Conservation (phyloP, 2,329 filamentous ascomycete genomes). For the Nothophoma quercina region DNA sequence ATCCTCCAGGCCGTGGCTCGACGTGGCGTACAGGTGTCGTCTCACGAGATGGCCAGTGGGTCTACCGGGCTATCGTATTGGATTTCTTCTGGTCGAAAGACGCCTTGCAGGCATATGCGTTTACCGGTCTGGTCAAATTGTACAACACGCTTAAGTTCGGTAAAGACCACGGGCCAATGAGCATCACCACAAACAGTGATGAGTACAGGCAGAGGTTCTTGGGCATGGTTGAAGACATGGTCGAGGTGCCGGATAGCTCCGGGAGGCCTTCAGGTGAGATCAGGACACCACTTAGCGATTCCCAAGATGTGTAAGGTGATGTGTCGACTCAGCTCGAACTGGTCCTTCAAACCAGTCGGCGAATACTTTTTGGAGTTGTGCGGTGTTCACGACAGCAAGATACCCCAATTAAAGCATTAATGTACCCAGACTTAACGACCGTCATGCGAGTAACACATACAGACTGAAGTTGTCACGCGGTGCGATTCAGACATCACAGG, state of each 20-base stretch:
- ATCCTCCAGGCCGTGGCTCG: slow-evolving; percentile 42
- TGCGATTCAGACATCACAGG: neutral
- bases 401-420: neutral
- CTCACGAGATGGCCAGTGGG: slow-evolving; percentile 69
- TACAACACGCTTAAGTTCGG: slow-evolving; percentile 65
- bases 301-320: slow-evolving; percentile 15
- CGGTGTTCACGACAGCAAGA: neutral
- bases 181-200: slow-evolving; percentile 71
- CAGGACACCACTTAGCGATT: slow-evolving; percentile 24
- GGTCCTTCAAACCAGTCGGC: too few relatives aligned
- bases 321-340: neutral
- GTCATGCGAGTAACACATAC: neutral
- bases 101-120: slow-evolving; percentile 68
- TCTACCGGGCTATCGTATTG: slow-evolving; percentile 72
- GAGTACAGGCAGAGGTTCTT: slow-evolving; percentile 71
- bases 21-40: slow-evolving; percentile 69
- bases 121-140: slow-evolving; percentile 70
- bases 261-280: slow-evolving; percentile 42
- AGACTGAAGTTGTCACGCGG: neutral
- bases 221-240: slow-evolving; percentile 56
- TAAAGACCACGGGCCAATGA: slow-evolving; percentile 73
- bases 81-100: slow-evolving; percentile 85
- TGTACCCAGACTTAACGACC: too few relatives aligned
- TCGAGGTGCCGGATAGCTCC: slow-evolving; percentile 45
- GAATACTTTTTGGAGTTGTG: neutral